phyloP scores from a whole-genome alignment of 768 basidiomycete species.

The Lactarius quietus region DNA sequence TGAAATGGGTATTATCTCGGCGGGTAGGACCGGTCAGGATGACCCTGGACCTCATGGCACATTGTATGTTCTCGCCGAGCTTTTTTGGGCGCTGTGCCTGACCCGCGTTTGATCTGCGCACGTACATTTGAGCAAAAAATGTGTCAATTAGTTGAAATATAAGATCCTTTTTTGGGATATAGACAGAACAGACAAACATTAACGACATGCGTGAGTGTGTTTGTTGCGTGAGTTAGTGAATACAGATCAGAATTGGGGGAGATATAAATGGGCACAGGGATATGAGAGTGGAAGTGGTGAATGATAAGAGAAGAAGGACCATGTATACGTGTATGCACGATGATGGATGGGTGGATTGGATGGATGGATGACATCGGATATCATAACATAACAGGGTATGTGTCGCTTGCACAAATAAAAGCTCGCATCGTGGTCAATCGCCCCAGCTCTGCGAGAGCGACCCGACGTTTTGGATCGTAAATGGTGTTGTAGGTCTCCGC shows the following conservation, averaged over 20 bases:
- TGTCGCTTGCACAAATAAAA: not conserved
- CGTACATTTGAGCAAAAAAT: too few species aligned
- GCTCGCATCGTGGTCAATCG: constrained; percentile 25
- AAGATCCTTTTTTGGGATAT: not conserved
- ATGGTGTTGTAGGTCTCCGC: constrained; percentile 18
- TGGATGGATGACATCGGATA: constrained; percentile 3
- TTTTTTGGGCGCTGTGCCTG: too few species aligned
- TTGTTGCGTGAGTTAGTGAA: not conserved
- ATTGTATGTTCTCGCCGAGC: too few species aligned
- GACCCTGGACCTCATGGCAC: too few species aligned
- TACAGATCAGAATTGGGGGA: not conserved
- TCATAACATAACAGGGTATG: not conserved
- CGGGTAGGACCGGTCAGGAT: too few species aligned
- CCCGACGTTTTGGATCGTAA: constrained; percentile 34
- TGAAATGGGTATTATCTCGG: too few species aligned
- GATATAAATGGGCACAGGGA: not conserved
- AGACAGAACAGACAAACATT: not conserved
- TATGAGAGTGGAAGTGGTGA: not conserved
- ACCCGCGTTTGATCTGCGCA: too few species aligned
- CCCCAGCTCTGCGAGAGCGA: constrained; percentile 35
- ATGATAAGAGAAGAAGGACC: not conserved
- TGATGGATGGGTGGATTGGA: constrained; percentile 2
- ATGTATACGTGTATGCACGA: not conserved
- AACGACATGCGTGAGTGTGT: not conserved
- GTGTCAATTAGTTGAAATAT: not conserved